Evolutionary conservation across 371 early-diverging fungal genomes (phyloP).

Genomic region (Circinella umbellata): DNA sequence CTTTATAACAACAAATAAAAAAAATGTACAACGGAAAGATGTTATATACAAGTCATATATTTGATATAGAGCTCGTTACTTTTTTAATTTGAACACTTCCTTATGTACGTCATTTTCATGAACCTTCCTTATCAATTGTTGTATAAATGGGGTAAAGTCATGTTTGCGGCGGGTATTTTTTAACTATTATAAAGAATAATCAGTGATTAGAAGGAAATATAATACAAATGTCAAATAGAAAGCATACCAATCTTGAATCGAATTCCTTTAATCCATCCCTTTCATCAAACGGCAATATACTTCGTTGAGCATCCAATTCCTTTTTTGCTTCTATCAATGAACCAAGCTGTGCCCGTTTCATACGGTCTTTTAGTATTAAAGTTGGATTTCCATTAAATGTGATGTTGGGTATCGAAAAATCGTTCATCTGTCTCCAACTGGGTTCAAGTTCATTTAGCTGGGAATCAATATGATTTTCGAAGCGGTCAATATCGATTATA

Average conservation of each 20-base stretch:
- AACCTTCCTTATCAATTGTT: not conserved
- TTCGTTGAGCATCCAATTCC: not conserved
- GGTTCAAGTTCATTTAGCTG: not conserved
- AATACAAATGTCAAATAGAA: not conserved
- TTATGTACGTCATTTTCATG: conserved; percentile 6
- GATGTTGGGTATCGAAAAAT: not conserved
- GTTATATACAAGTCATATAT: not conserved
- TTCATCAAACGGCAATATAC: not conserved
- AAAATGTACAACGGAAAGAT: not conserved
- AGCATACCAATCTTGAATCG: too few species aligned
- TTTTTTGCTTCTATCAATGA: not conserved
- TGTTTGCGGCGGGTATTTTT: conserved; percentile 17
- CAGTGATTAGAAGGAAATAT: not conserved
- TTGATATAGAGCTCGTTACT: not conserved
- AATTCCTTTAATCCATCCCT: not conserved
- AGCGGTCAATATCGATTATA: not conserved
- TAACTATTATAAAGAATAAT: not conserved
- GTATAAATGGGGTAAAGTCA: conserved; percentile 11
- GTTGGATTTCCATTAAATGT: not conserved
- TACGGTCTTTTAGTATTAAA: not conserved
- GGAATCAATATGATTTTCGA: not conserved
- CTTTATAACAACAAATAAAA: not conserved
- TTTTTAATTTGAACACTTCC: conserved; percentile 3
- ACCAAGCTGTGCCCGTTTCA: not conserved
- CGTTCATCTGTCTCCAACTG: not conserved